Evolutionary conservation across 192 early-diverging fungal genomes (phyloP).

Genomic region (Diversispora eburnea): DNA sequence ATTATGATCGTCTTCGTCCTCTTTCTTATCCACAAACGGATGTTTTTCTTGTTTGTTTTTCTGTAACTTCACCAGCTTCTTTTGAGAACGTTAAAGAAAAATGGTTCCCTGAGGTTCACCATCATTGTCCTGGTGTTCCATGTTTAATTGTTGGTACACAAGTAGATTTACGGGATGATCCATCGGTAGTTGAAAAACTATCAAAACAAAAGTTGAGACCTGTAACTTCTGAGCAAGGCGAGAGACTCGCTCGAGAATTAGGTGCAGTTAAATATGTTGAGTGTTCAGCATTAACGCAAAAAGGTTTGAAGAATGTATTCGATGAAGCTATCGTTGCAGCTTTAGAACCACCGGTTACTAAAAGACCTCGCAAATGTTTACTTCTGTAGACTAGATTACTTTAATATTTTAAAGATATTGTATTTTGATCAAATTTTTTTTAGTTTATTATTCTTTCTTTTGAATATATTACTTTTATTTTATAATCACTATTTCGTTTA

Average conservation of each 20-base stretch:
- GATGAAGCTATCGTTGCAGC: conserved; percentile 99
- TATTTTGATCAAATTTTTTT: no score
- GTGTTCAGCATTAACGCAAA: conserved; percentile 88
- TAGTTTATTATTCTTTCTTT: no score
- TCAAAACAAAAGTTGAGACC: conserved; percentile 77
- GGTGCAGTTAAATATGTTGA: conserved; percentile 94
- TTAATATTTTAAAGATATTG: no score
- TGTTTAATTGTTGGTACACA: conserved; percentile 90
- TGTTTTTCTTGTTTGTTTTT: conserved; percentile 96
- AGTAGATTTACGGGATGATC: conserved; percentile 86
- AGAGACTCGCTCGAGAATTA: conserved; percentile 76
- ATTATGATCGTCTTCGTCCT: conserved; percentile 91
- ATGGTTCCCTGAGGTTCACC: conserved; percentile 94
- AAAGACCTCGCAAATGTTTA: conserved; percentile 76
- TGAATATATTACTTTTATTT: no score
- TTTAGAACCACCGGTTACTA: conserved; percentile 77
- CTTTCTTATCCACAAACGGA: conserved; percentile 95
- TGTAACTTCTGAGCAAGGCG: conserved; percentile 72
- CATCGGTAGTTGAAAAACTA: conserved; percentile 73
- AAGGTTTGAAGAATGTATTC: conserved; percentile 94
- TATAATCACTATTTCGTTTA: no score
- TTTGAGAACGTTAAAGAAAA: conserved; percentile 95
- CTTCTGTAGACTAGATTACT: conserved; percentile 52
- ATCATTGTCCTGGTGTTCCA: conserved; percentile 92
- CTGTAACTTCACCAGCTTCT: conserved; percentile 83